phyloP scores from a whole-genome alignment of 257 asterid genomes.

The Coffea canephora region DNA sequence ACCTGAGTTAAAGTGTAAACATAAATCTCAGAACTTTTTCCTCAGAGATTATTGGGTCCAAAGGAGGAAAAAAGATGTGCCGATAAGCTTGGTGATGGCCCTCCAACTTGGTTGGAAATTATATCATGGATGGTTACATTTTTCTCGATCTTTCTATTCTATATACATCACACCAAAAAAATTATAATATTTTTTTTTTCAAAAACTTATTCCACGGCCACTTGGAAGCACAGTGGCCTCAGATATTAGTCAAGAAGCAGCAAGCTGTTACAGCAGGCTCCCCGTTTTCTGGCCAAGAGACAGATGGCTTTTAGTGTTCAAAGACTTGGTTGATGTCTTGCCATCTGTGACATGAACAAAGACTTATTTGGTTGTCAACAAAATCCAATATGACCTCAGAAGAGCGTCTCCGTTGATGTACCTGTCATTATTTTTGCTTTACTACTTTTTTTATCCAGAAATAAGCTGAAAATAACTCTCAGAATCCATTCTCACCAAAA shows the following conservation, averaged over 20 bases:
- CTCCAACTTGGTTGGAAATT: neutral
- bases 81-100: neutral
- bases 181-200: no score
- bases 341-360: conserved; percentile 6
- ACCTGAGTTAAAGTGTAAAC: neutral
- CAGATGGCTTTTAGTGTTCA: neutral
- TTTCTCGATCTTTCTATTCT: no score
- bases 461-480: neutral
- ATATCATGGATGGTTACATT: no score
- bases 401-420: neutral
- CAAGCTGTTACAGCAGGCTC: conserved; percentile 1
- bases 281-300: neutral
- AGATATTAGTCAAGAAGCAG: conserved; percentile 1
- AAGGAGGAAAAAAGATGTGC: neutral
- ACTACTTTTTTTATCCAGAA: neutral
- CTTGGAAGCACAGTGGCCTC: conserved; percentile 21
- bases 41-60: neutral
- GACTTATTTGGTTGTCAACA: conserved; percentile 4
- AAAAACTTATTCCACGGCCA: neutral
- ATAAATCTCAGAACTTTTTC: neutral
- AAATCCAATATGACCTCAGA: neutral
- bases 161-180: no score
- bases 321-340: conserved; percentile 10
- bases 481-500: conserved; percentile 11
- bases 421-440: neutral